Base-by-base conservation (phyloP, 768 basidiomycete genomes). In the Dentipellis sp. region DNA sequence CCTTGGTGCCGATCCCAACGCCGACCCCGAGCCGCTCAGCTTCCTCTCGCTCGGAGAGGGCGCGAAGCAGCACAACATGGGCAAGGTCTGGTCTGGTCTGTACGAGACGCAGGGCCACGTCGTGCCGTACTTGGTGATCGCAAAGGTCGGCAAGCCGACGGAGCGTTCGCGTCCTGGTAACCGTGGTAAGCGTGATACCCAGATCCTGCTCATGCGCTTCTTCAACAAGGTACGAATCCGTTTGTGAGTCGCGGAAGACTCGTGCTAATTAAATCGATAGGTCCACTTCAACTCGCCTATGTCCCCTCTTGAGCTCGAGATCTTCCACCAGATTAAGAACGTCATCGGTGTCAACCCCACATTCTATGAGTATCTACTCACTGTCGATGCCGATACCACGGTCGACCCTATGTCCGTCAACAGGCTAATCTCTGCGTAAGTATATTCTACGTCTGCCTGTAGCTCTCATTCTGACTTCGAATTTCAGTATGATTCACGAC, bases 321-420 rank as follows among this genome's bases (percentile, higher is more conserved):
- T 99, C 75, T 98, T 94, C 67, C 97, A 98, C 68, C 97, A 99
- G 71, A 94, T 98, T 78, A 93, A 97, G 80, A 99, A 99, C 65
- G 94, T 98, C 54, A 97, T 99, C 64, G 97, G 97, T 70, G 93
- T 99, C 65, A 97, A 99, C 71, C 97, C 95, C 2, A 86, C 92
- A 0, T 97, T 98, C 74, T 99, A 98, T 71, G 97, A 98, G 71
- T 97, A 94, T 64, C 62, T 94, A 58, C 88, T 95, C 74, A 93
- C 84, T 68, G 82, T 97, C 42, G 93, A 97, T 71, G 93, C 94
- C 59, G 93, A 97, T 78, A 99, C 97, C 1, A 90, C 88, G 9
- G 94, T 95, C 38, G 84, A 93, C 53, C 86, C 91, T 21, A 73
- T 86, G 61, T 91, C 93, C 1, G 74, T 94, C 47, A 97, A 95